Conservation (phyloP, 352 stramenopile species). For the Hyaloperonospora brassicae region DNA sequence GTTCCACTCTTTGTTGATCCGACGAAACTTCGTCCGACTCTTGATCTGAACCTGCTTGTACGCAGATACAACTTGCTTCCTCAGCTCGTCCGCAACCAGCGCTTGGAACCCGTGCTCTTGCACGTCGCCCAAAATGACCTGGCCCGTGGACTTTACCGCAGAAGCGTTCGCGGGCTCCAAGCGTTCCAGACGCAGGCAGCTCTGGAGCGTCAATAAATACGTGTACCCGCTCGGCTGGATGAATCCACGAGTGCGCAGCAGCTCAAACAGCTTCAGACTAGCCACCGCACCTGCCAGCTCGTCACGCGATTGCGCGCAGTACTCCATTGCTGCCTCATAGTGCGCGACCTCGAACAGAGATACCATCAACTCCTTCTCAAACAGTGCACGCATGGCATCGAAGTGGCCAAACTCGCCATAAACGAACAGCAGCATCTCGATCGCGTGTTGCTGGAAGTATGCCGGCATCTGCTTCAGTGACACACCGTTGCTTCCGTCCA, state of each 20-base stretch:
- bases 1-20: conserved; percentile 16
- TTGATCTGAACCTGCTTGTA: conserved; percentile 17
- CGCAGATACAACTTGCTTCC: conserved; percentile 19
- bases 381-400: conserved; percentile 35
- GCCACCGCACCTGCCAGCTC: conserved; percentile 32
- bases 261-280: conserved; percentile 66
- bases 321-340: conserved; percentile 71
- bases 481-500: conserved; percentile 28
- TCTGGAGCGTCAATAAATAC: conserved; percentile 65
- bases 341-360: conserved; percentile 50
- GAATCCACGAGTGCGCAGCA: conserved; percentile 55
- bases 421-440: conserved; percentile 67
- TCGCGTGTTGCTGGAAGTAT: conserved; percentile 52
- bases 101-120: conserved; percentile 42
- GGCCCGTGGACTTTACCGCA: conserved; percentile 29
- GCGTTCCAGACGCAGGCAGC: conserved; percentile 40
- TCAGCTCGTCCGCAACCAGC: conserved; percentile 21
- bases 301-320: conserved; percentile 27
- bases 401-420: conserved; percentile 49
- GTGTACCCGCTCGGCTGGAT: conserved; percentile 67
- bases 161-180: conserved; percentile 32
- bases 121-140: conserved; percentile 45
- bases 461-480: conserved; percentile 43
- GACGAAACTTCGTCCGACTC: conserved; percentile 16
- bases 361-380: conserved; percentile 40